These are phyloP conservation scores for Pleochaeta shiraiana DNA, from an alignment of 2,329 filamentous ascomycete species.

Conservation along the genomic window DNA sequence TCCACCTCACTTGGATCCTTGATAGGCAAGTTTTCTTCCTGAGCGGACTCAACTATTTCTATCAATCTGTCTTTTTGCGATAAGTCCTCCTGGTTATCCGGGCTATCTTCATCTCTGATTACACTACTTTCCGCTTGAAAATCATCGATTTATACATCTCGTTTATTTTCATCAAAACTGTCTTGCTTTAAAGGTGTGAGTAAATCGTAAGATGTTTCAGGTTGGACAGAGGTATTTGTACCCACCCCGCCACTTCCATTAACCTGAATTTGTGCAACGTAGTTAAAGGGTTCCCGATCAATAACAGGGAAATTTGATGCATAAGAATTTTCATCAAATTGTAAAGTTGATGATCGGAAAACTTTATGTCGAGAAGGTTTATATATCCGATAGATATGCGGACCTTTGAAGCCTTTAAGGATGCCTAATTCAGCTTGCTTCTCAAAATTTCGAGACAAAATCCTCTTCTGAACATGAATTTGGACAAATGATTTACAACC, in stretches of 20 bases:
- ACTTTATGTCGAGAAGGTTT: not conserved
- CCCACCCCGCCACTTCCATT: not conserved
- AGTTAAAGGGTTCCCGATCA: too few species aligned
- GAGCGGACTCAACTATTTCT: too few species aligned
- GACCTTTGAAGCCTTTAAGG: not conserved
- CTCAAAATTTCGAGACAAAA: not conserved
- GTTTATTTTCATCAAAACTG: too few species aligned
- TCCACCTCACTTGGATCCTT: too few species aligned
- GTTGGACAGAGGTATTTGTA: not conserved
- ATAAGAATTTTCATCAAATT: conserved; percentile 2
- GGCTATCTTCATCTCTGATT: not conserved
- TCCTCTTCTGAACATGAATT: not conserved
- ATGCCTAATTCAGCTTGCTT: not conserved
- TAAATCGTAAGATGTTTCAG: too few species aligned
- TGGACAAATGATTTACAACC: not conserved
- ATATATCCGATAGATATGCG: not conserved
- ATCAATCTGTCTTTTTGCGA: too few species aligned
- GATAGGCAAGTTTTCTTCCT: too few species aligned
- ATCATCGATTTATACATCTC: too few species aligned
- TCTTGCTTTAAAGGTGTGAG: not conserved
- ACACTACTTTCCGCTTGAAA: not conserved
- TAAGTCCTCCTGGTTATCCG: too few species aligned
- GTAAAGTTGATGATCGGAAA: not conserved
- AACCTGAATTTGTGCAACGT: not conserved
- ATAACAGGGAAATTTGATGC: too few species aligned